Evolutionary conservation across 2,329 filamentous ascomycete species (phyloP).

Genomic region (Microthyrium microscopicum): DNA sequence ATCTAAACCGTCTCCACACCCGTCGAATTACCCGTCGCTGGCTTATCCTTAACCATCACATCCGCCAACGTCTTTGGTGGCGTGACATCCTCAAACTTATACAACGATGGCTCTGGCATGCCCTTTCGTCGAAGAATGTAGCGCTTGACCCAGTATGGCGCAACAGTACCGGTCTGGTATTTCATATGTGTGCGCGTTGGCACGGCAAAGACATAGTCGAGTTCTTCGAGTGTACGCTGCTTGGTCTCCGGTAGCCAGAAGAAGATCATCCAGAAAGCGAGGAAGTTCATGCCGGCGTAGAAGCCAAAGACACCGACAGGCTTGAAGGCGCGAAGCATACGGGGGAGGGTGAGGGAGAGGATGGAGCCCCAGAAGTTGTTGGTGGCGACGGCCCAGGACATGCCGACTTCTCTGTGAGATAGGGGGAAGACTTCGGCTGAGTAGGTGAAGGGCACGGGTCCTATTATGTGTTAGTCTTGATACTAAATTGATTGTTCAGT

Average conservation of each 20-base stretch:
- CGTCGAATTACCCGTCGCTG: no score
- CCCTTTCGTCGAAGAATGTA: slow-evolving; percentile 24
- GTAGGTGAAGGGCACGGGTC: slow-evolving; percentile 50
- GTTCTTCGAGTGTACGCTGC: slow-evolving; percentile 30
- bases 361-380: slow-evolving; percentile 44
- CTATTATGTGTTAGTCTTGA: no score
- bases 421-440: slow-evolving; percentile 54
- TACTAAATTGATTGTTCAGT: no score
- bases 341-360: slow-evolving; percentile 46
- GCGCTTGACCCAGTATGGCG: slow-evolving; percentile 31
- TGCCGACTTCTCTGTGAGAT: slow-evolving; percentile 54
- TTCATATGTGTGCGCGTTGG: slow-evolving; percentile 23
- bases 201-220: slow-evolving; percentile 34
- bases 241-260: slow-evolving; percentile 36
- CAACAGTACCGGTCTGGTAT: slow-evolving; percentile 22
- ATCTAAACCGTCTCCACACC: no score
- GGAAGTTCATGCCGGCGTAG: slow-evolving; percentile 42
- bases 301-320: slow-evolving; percentile 42
- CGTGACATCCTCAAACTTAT: slow-evolving; percentile 18
- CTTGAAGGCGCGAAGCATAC: slow-evolving; percentile 35
- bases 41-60: no score
- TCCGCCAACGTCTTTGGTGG: no score
- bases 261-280: slow-evolving; percentile 48
- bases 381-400: slow-evolving; percentile 52
- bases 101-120: slow-evolving; percentile 18